phyloP scores from a whole-genome alignment of 2,329 filamentous ascomycete genomes.

The Exophiala calicioides region DNA sequence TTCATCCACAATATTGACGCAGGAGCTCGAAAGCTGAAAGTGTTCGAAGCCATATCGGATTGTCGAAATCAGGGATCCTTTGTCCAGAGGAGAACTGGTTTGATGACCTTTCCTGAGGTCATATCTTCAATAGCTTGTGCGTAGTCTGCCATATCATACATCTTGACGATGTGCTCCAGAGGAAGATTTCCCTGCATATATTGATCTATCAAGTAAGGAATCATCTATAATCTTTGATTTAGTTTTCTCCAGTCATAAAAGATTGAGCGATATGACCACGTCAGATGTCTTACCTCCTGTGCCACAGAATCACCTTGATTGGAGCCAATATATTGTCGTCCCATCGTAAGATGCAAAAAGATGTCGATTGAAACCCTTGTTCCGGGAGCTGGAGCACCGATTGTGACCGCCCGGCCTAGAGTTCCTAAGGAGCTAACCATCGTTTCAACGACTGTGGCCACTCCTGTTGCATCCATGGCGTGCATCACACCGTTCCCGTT shows the following conservation, averaged over 20 bases:
- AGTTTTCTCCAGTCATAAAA: not conserved
- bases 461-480: slow-evolving; percentile 31
- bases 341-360: slow-evolving; percentile 9
- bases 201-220: slow-evolving; percentile 4
- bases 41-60: too few species aligned
- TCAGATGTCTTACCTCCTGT: not conserved
- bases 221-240: not conserved
- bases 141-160: slow-evolving; percentile 1
- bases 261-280: too few species aligned
- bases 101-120: slow-evolving; percentile 4
- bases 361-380: slow-evolving; percentile 23
- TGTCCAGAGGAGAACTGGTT: slow-evolving; percentile 48
- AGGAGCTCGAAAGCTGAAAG: too few species aligned
- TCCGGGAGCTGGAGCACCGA: slow-evolving; percentile 25
- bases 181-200: slow-evolving; percentile 5
- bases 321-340: slow-evolving; percentile 3
- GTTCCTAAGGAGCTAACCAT: slow-evolving; percentile 29
- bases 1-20: too few species aligned
- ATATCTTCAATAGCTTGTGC: slow-evolving; percentile 5
- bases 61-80: too few species aligned
- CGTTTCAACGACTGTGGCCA: slow-evolving; percentile 17
- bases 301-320: slow-evolving; percentile 1
- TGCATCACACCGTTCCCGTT: slow-evolving; percentile 35
- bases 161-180: slow-evolving; percentile 6
- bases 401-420: slow-evolving; percentile 25